Base-by-base conservation (phyloP, 108 stramenopile species). In the Skeletonema marinoi region DNA sequence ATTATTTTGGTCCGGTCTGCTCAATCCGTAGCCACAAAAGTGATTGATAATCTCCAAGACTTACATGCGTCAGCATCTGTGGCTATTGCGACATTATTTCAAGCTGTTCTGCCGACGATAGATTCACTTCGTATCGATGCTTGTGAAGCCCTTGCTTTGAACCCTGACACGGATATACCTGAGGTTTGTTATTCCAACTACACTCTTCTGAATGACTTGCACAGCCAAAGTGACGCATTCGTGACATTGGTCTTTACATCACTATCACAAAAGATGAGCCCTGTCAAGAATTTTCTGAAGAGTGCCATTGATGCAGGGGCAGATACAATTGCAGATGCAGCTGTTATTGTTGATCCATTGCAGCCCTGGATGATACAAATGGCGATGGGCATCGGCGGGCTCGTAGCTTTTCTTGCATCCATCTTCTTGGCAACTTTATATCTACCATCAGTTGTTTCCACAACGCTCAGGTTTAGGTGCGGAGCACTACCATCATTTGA, bases 401-500 rank as follows among this genome's bases (percentile, higher is more conserved):
- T 42, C 4, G 65, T 66, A 32, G 65, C 65, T 21, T 66, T 66
- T 11, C 0, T 11, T 25, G 39, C 65, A 25, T 66, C 38, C 4
- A 35, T 66, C 39, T 41, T 42, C 12, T 11, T 70, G 31, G 35
- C 35, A 5, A 58, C 35, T 5, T 3, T 70, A 19, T 70, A 70
- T 42, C 31, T 70, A 4, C 69, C 69, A 25, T 35, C 32, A 32
- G 69, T 60, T 32, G 56, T 42, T 6, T 19, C 32, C 50, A 70
- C 69, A 17, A 70, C 69, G 4, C 69, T 70, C 35, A 50, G 44
- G 32, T 36, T 59, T 60, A 51, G 69, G 13, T 44, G 69, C 11
- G 69, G 69, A 50, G 69, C 44, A 17, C 17, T 70, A 32, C 69
- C 69, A 59, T 10, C 69, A 19, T 10, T 70, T 30, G 44, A 46